Percentiles rank a stretch among this genome's conserved stretches.
Evolutionary conservation across 805 yeast genomes (phyloP).

Genomic region (Torulaspora gathmanii): DNA sequence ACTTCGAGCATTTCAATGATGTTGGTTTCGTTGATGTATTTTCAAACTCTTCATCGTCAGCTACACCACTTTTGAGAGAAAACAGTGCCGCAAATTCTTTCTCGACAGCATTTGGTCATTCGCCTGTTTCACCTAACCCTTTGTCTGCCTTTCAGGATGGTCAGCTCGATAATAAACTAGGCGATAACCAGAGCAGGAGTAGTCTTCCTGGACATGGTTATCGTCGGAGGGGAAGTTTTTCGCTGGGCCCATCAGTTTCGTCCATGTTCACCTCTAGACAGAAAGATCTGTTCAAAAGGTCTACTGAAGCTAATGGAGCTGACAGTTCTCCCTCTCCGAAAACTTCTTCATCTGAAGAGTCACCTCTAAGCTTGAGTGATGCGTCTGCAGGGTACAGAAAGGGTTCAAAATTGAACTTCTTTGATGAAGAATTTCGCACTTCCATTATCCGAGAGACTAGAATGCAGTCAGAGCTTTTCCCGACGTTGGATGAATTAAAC

Average conservation of each 20-base stretch:
- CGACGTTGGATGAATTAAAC: slow-evolving; percentile 70
- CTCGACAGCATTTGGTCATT: slow-evolving; percentile 1
- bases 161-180: slow-evolving; percentile 5
- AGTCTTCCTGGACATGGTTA: slow-evolving; percentile 4
- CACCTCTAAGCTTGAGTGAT: slow-evolving; percentile 9
- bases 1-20: slow-evolving; percentile 45
- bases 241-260: slow-evolving; percentile 31
- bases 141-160: slow-evolving; percentile 3
- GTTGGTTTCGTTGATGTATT: slow-evolving; percentile 47
- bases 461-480: slow-evolving; percentile 58
- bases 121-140: not conserved
- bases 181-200: slow-evolving; percentile 14
- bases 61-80: slow-evolving; percentile 6
- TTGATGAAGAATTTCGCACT: slow-evolving; percentile 49
- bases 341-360: slow-evolving; percentile 8
- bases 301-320: slow-evolving; percentile 10
- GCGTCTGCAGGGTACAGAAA: slow-evolving; percentile 11
- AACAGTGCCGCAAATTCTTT: not conserved
- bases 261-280: slow-evolving; percentile 62
- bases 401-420: slow-evolving; percentile 28
- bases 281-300: slow-evolving; percentile 55
- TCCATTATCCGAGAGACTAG: slow-evolving; percentile 52
- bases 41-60: slow-evolving; percentile 10
- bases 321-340: slow-evolving; percentile 11
- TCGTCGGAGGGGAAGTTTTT: slow-evolving; percentile 9